Evolutionary conservation across 148 eudicot genomes (phyloP), one percentile per base, ranked within the genome.

Genomic region (Dysphania ambrosioides): DNA sequence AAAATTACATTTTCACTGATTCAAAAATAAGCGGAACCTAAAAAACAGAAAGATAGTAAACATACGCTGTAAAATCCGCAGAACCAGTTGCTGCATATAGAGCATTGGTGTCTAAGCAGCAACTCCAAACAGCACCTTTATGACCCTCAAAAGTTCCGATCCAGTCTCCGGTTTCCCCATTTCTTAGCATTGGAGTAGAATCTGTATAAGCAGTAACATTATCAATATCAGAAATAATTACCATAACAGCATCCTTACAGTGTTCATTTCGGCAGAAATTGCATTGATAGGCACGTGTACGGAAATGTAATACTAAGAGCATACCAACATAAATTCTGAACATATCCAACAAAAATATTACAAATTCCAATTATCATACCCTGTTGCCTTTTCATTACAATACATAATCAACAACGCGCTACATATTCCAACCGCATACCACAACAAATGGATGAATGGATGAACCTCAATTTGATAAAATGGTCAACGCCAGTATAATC

Each of bases 51-150:
- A 26, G n/a, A 68, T 21, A 56, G 40, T 35, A 27, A 44, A 74
- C 90, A 75, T 88, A 92, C 97, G 97, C 95, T n/a, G 95, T 72
- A 69, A 92, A 92, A 75, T 92, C 97, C 53, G 97, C 97, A 80
- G 97, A 92, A 29, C 85, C 97, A 32, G 97, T 85, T 72, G 97
- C 97, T 68, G 97, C 95, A 79, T 83, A 85, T 60, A 90, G 75
- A 82, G 95, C 97, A 82, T 87, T 87, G 32, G 85, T 86, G 75
- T 92, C 95, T 72, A 92, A 83, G 79, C 97, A 92, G 77, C 95
- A 90, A 82, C 95, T 90, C 97, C 97, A 92, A 8, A 92, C 97
- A 69, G 97, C 97, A 70, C 97, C 97, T 84, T 92, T 92, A 76
- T 92, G 97, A 27, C 97, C 97, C 83, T 90, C 85, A 79, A 92